phyloP scores from a whole-genome alignment of 129 eudicot genomes.

The Helichrysum umbraculigerum region DNA sequence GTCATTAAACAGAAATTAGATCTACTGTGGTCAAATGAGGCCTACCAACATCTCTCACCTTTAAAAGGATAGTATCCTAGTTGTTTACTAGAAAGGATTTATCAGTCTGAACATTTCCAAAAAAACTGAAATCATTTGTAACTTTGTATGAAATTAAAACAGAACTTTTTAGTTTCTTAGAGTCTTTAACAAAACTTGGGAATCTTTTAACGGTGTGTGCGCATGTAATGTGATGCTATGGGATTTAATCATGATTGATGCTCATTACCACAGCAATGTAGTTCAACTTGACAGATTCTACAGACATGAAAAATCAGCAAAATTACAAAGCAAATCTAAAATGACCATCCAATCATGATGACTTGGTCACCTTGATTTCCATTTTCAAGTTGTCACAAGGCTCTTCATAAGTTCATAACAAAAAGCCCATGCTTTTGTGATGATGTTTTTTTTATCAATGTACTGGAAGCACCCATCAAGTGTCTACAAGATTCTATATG shows the following conservation, averaged over 20 bases:
- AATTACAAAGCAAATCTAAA: background rate
- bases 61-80: background rate
- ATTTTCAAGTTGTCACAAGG: background rate
- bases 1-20: background rate
- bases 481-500: background rate
- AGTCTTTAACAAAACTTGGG: too few species aligned
- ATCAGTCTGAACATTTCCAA: too few species aligned
- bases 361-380: background rate
- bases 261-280: background rate
- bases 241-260: background rate
- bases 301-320: constrained; percentile 2
- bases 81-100: background rate
- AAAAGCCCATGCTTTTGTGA: background rate
- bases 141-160: too few species aligned
- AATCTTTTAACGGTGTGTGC: too few species aligned
- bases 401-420: background rate
- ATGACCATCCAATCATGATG: background rate
- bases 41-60: background rate
- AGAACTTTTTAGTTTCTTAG: too few species aligned
- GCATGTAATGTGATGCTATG: too few species aligned
- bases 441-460: background rate
- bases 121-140: too few species aligned
- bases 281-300: constrained; percentile 6
- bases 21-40: too few species aligned
- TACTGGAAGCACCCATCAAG: background rate